Percentiles rank a stretch among this genome's conserved stretches.
These are phyloP conservation scores for Ephemerocybe angulata DNA, from an alignment of 768 basidiomycete genomes.

Conservation along the genomic window DNA sequence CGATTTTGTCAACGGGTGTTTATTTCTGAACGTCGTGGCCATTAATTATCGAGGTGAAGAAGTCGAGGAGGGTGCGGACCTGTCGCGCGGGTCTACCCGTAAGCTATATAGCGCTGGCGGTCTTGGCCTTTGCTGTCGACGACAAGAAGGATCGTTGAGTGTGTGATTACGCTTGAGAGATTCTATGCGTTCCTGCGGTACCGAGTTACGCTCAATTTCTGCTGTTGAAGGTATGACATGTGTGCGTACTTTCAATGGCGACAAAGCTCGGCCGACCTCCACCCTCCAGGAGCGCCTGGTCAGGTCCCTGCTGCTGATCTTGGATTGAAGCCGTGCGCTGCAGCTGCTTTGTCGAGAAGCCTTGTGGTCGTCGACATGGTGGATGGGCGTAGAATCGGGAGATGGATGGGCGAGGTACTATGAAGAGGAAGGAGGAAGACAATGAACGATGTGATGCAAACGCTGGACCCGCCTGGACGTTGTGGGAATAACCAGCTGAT, in stretches of 20 bases:
- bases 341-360: constrained; percentile 55
- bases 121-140: constrained; percentile 95
- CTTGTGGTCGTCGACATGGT: constrained; percentile 43
- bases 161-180: constrained; percentile 80
- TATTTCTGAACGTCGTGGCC: constrained; percentile 74
- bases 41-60: constrained; percentile 76
- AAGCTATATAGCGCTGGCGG: constrained; percentile 84
- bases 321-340: constrained; percentile 36
- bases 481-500: too few species aligned
- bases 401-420: too few species aligned
- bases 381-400: too few species aligned
- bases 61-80: constrained; percentile 93
- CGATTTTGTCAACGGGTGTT: constrained; percentile 84
- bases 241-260: constrained; percentile 72
- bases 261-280: constrained; percentile 85
- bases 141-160: constrained; percentile 85
- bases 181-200: constrained; percentile 71
- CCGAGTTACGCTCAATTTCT: not conserved
- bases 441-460: too few species aligned
- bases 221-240: not conserved
- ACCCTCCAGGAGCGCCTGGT: constrained; percentile 78
- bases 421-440: too few species aligned
- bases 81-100: not conserved
- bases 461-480: too few species aligned
- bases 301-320: constrained; percentile 75